phyloP scores from a whole-genome alignment of 257 asterid species.

The Solanum paucissectum region DNA sequence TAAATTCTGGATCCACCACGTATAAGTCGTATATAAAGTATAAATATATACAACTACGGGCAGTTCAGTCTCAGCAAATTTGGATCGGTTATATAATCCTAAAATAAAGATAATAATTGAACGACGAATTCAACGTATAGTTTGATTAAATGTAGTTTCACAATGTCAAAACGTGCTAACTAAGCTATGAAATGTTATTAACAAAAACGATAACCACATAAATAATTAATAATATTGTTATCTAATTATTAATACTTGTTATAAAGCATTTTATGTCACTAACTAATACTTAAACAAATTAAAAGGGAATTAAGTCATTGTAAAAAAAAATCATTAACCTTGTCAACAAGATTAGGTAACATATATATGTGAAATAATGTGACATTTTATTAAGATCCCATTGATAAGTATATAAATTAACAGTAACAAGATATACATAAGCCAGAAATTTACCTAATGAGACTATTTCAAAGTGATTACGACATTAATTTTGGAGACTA shows the following conservation, averaged over 20 bases:
- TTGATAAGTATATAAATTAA: neutral
- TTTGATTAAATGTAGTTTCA: neutral
- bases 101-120: neutral
- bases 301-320: neutral
- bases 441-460: neutral
- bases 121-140: neutral
- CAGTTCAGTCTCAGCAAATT: accelerated
- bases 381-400: neutral
- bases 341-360: neutral
- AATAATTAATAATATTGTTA: neutral
- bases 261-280: neutral
- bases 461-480: neutral
- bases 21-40: neutral
- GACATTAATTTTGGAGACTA: neutral
- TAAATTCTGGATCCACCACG: accelerated
- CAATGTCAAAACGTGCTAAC: neutral
- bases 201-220: neutral
- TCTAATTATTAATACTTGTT: neutral
- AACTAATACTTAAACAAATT: neutral
- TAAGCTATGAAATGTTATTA: neutral
- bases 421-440: neutral
- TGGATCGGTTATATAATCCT: neutral
- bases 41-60: too few relatives aligned
- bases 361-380: neutral
- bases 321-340: neutral